Evolutionary conservation across 2,329 filamentous ascomycete genomes (phyloP), one percentile per base, ranked within the genome.

Genomic region (Davidsoniella eucalypti): DNA sequence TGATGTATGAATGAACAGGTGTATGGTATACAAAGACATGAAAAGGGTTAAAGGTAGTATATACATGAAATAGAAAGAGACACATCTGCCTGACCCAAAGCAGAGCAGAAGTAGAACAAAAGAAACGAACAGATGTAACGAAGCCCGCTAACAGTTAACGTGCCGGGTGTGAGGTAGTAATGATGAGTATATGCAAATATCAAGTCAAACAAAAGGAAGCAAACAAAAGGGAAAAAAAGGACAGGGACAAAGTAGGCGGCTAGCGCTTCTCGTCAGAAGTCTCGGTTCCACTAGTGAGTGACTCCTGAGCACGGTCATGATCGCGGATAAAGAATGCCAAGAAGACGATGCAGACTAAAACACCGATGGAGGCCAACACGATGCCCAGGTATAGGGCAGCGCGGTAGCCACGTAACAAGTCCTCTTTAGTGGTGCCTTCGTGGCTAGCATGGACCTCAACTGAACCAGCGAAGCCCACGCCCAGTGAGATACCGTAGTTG

Each of bases 401-500:
- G 1, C 63, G 58, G 54, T 63, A 67, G 0, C 65, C 66, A 16
- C 42, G 55, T 9, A 67, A 52, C 29, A 59, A 49, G 33, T 21
- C 29, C 40, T 65, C 57, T 33, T 57, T 50, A 1, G 57, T 55
- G 5, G 54, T 50, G 14, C 57, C 38, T 40, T 58, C 57, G 0
- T 67, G 58, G 5, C 66, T 62, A 10, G 44, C 50, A 9, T 48
- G 39, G 0, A 63, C 61, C 57, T 83, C 77, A 2, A 82, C 71
- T 0, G 77, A 82, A 0, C 78, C 79, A 0, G 79, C 79, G 43
- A 85, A 71, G 0, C 80, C 81, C 0, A 85, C 66, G 0, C 76
- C 78, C 2, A 84, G 61, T 1, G 75, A 76, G 33, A 84, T 82
- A 52, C 72, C 73, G 58, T 84, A 85, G 60, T 85, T 83, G 54